Percentiles rank a stretch among this genome's conserved stretches.
Evolutionary conservation across 257 asterid species (phyloP).

Genomic region (Gentiana straminea): DNA sequence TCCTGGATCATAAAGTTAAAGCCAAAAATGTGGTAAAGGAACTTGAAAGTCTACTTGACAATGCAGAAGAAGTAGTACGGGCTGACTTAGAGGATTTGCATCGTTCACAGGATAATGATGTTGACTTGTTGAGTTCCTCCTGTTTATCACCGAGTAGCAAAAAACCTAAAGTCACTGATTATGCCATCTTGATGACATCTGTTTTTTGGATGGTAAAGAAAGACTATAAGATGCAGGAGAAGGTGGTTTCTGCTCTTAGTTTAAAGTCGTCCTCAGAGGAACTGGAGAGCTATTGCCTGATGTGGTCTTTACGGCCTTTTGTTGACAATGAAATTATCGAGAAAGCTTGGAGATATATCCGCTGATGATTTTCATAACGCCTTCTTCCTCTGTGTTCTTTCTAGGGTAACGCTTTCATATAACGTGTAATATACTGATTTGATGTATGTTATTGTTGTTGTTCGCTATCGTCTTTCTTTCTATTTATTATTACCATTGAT

Average conservation of each 20-base stretch:
- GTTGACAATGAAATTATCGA: slow-evolving; percentile 57
- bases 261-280: slow-evolving; percentile 56
- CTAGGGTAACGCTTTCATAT: too few relatives aligned
- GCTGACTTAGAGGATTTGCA: slow-evolving; percentile 15
- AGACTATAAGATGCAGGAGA: slow-evolving; percentile 73
- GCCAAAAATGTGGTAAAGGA: slow-evolving; percentile 38
- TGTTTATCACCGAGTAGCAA: too few relatives aligned
- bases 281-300: slow-evolving; percentile 64
- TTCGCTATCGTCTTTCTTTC: too few relatives aligned
- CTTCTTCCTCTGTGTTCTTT: background rate
- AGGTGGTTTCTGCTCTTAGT: slow-evolving; percentile 47
- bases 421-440: too few relatives aligned
- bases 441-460: too few relatives aligned
- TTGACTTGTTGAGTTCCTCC: too few relatives aligned
- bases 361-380: background rate
- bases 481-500: too few relatives aligned
- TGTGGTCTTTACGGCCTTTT: slow-evolving; percentile 85
- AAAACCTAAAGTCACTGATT: slow-evolving; percentile 17
- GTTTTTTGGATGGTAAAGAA: slow-evolving; percentile 57
- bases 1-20: slow-evolving; percentile 39
- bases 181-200: slow-evolving; percentile 52
- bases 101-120: slow-evolving; percentile 16
- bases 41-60: slow-evolving; percentile 45
- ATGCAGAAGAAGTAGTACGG: slow-evolving; percentile 33
- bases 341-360: slow-evolving; percentile 54